Evolutionary conservation across 1,284 basidiomycete species (phyloP).

Genomic region (Moesziomyces globuligerus): DNA sequence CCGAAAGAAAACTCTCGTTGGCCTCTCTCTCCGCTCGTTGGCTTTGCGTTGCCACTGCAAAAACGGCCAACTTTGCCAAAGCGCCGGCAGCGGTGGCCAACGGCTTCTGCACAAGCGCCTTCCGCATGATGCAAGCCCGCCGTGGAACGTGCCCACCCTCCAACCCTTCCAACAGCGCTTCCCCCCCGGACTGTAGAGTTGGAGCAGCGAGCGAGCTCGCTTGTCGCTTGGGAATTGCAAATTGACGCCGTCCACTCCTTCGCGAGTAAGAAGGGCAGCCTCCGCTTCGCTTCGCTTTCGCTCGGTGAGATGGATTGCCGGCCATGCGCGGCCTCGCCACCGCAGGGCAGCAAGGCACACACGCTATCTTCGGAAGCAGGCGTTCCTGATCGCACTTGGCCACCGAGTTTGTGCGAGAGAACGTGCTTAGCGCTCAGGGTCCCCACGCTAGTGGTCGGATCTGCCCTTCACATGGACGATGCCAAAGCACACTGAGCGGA

Average conservation of each 20-base stretch:
- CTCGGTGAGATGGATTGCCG: too few species aligned
- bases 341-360: neutral
- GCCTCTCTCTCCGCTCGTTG: neutral
- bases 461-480: neutral
- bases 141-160: conserved; percentile 20
- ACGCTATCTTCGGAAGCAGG: too few species aligned
- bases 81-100: conserved; percentile 30
- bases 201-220: too few species aligned
- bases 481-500: neutral
- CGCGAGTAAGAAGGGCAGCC: too few species aligned
- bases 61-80: conserved; percentile 2
- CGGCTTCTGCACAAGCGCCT: conserved; percentile 14
- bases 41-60: neutral
- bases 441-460: neutral
- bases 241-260: too few species aligned
- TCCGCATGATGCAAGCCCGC: conserved; percentile 10
- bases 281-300: too few species aligned
- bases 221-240: too few species aligned
- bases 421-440: neutral
- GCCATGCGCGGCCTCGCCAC: too few species aligned
- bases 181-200: too few species aligned
- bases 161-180: too few species aligned
- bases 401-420: too few species aligned
- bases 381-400: too few species aligned
- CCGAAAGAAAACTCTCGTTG: neutral